A percentile compares a stretch with the other conserved stretches of the same genome.
These are phyloP conservation scores for Sarocladiaceae sp. DNA, from an alignment of 2,329 filamentous ascomycete species.

Conservation along the genomic window DNA sequence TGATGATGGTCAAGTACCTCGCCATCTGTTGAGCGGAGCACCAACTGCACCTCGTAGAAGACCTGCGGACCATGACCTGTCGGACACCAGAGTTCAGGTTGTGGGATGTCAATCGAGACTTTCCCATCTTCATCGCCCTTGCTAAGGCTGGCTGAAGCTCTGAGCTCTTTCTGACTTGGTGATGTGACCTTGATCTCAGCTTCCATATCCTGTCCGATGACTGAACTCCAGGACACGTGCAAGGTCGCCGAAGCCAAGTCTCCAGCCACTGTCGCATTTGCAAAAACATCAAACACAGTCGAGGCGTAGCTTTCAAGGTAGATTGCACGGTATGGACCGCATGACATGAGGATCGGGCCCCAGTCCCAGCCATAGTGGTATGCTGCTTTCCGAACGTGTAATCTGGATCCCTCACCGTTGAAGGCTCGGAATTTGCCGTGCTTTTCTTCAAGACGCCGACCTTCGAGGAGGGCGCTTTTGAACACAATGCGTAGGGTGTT, in stretches of 20 bases:
- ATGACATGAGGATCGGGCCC: slow-evolving; percentile 52
- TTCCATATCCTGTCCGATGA: background rate
- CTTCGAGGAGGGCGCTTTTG: background rate
- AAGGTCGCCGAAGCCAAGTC: slow-evolving; percentile 16
- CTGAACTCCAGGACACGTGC: background rate
- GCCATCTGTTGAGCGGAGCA: background rate
- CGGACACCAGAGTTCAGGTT: background rate
- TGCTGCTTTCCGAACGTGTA: slow-evolving; percentile 55
- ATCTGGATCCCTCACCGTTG: slow-evolving; percentile 32
- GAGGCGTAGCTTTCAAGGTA: slow-evolving; percentile 58
- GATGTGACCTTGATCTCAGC: background rate
- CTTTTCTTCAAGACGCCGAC: slow-evolving; percentile 40
- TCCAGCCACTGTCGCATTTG: slow-evolving; percentile 23
- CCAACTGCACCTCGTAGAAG: background rate
- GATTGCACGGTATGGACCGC: slow-evolving; percentile 60
- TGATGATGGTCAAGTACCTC: background rate
- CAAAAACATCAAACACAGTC: slow-evolving; percentile 53
- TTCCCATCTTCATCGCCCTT: background rate
- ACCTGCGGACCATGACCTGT: background rate
- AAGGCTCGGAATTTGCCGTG: slow-evolving; percentile 45
- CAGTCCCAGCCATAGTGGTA: no score
- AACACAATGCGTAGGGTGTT: slow-evolving; percentile 34
- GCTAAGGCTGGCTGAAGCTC: background rate
- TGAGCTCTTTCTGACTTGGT: background rate
- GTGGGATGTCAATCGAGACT: background rate